Conservation (phyloP, 106 monocot genomes). For the Narthecium ossifragum region DNA sequence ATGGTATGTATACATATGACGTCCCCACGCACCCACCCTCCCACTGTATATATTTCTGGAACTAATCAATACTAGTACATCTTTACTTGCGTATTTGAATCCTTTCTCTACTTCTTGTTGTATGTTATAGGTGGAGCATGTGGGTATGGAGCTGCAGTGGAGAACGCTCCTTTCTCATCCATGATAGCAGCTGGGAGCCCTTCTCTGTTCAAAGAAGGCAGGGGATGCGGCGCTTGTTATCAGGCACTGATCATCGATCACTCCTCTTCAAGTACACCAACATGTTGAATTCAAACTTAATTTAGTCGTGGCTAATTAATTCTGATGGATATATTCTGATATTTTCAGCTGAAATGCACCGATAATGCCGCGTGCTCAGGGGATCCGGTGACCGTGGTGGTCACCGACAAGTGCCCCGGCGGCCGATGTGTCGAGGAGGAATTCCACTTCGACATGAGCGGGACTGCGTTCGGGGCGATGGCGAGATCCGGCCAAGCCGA, state of each 20-base stretch:
- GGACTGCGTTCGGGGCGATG: conserved; percentile 69
- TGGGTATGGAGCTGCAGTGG: conserved; percentile 58
- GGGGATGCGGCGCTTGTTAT: conserved; percentile 75
- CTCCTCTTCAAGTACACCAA: not conserved
- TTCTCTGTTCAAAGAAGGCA: conserved; percentile 55
- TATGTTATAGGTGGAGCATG: conserved; percentile 86
- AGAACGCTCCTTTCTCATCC: conserved; percentile 41
- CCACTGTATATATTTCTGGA: no score
- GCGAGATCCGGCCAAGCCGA: conserved; percentile 44
- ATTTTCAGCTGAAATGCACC: conserved; percentile 54
- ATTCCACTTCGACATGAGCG: conserved; percentile 82
- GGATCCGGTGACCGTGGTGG: conserved; percentile 53
- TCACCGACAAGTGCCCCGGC: conserved; percentile 77
- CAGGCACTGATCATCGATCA: conserved; percentile 18
- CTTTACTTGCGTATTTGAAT: not conserved
- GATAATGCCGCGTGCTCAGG: conserved; percentile 52
- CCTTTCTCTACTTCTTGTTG: no score
- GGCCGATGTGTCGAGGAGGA: conserved; percentile 50
- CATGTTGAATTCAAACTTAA: not conserved
- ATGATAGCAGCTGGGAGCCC: conserved; percentile 64
- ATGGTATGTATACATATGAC: conserved; percentile 20
- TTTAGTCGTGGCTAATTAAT: not conserved
- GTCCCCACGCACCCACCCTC: no score
- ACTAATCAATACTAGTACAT: no score
- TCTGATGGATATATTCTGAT: not conserved